Percentiles rank a stretch among this genome's conserved stretches.
Conservation (phyloP, 208 protist species). For the Acanthamoeba healyi region DNA sequence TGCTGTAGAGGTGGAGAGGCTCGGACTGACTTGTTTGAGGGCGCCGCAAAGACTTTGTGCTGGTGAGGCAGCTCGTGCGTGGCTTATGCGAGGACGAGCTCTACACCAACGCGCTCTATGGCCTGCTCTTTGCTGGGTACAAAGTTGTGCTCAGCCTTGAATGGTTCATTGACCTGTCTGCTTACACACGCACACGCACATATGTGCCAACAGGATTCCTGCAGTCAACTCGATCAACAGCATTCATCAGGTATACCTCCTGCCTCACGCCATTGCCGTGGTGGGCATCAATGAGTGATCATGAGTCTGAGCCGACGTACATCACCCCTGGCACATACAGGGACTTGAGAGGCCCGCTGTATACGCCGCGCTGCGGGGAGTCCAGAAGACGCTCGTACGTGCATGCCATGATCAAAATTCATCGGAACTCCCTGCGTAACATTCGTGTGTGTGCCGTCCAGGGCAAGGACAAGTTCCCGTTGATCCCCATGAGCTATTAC, state of each 20-base stretch:
- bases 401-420: too few relatives aligned
- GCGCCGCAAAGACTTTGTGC: constrained; percentile 3
- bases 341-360: constrained; percentile 15
- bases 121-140: constrained; percentile 29
- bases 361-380: constrained; percentile 2
- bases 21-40: not conserved
- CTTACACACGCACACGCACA: too few relatives aligned
- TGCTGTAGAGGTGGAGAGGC: too few relatives aligned
- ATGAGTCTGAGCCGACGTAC: too few relatives aligned
- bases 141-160: not conserved
- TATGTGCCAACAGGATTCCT: not conserved
- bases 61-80: constrained; percentile 48
- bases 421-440: not conserved
- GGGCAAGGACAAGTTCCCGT: constrained; percentile 24
- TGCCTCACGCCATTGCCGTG: too few relatives aligned
- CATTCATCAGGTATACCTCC: constrained; percentile 1
- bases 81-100: constrained; percentile 34
- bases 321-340: too few relatives aligned
- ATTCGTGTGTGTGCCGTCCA: not conserved
- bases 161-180: too few relatives aligned
- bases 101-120: constrained; percentile 70
- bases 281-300: too few relatives aligned
- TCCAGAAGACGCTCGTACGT: constrained; percentile 15
- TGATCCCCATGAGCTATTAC: constrained; percentile 68
- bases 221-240: constrained; percentile 31